phyloP scores from a whole-genome alignment of 2,329 filamentous ascomycete genomes.

The Colletotrichum shisoi region DNA sequence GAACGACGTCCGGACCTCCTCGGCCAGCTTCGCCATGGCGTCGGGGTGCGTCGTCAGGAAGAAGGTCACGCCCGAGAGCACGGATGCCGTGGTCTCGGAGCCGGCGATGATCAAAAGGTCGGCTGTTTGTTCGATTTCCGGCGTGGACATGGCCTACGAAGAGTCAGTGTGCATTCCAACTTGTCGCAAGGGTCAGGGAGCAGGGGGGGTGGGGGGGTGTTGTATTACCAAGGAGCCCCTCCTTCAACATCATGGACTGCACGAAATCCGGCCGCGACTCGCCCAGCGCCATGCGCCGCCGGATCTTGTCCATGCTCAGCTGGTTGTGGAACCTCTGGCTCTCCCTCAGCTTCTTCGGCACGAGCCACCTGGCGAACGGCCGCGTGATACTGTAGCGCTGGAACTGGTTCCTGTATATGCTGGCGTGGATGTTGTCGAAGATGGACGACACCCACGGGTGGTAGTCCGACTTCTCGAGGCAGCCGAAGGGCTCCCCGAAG shows the following conservation, averaged over 20 bases:
- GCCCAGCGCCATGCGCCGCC: slow-evolving; percentile 35
- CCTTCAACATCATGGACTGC: slow-evolving; percentile 39
- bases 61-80: slow-evolving; percentile 53
- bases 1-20: slow-evolving; percentile 54
- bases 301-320: slow-evolving; percentile 18
- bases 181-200: fast-evolving
- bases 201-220: neutral
- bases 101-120: slow-evolving; percentile 49
- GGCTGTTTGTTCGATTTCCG: slow-evolving; percentile 34
- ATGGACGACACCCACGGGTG: slow-evolving; percentile 45
- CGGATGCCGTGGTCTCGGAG: slow-evolving; percentile 57
- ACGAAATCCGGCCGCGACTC: slow-evolving; percentile 40
- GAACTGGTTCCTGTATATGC: slow-evolving; percentile 19
- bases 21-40: slow-evolving; percentile 46
- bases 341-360: slow-evolving; percentile 18
- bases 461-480: slow-evolving; percentile 42
- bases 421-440: slow-evolving; percentile 36
- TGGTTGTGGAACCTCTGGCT: slow-evolving; percentile 23
- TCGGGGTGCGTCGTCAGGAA: slow-evolving; percentile 49
- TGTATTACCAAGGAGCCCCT: slow-evolving; percentile 33
- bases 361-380: slow-evolving; percentile 15
- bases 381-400: slow-evolving; percentile 10
- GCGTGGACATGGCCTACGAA: slow-evolving; percentile 31
- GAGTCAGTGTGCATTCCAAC: neutral
- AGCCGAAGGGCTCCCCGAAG: slow-evolving; percentile 46